Percentiles rank a stretch among this genome's conserved stretches.
Conservation (phyloP, 1,284 basidiomycete genomes). For the Agaricales sp. region DNA sequence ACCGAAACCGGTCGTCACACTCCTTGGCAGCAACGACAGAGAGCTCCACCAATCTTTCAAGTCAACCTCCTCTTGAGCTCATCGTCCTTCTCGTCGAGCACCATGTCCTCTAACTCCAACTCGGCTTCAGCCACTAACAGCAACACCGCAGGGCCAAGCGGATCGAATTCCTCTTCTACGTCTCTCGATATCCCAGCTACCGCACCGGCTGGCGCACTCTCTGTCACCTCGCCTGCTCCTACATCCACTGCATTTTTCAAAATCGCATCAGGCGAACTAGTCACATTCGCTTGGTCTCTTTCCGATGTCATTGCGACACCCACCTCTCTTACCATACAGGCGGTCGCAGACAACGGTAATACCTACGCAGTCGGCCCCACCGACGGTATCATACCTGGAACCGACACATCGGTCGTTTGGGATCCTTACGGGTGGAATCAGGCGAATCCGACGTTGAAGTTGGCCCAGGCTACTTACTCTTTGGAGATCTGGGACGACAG, state of each 20-base stretch:
- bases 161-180: background rate
- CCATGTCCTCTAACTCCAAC: too few species aligned
- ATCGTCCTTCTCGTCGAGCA: too few species aligned
- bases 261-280: slow-evolving; percentile 61
- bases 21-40: too few species aligned
- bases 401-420: slow-evolving; percentile 70
- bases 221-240: slow-evolving; percentile 71
- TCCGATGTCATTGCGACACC: slow-evolving; percentile 64
- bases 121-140: too few species aligned
- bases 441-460: slow-evolving; percentile 49
- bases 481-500: slow-evolving; percentile 73
- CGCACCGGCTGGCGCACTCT: slow-evolving; percentile 54
- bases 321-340: slow-evolving; percentile 68
- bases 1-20: too few species aligned
- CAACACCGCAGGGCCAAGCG: too few species aligned
- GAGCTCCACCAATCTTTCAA: too few species aligned
- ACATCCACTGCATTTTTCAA: slow-evolving; percentile 83
- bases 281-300: slow-evolving; percentile 90
- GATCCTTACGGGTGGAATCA: slow-evolving; percentile 73
- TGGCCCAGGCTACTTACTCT: slow-evolving; percentile 70
- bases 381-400: slow-evolving; percentile 60
- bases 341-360: slow-evolving; percentile 77
- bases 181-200: slow-evolving; percentile 33
- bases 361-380: slow-evolving; percentile 83
- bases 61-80: too few species aligned